Evolutionary conservation across 163 green algal genomes (phyloP).

Genomic region (Chlamydomonas reinhardtii): DNA sequence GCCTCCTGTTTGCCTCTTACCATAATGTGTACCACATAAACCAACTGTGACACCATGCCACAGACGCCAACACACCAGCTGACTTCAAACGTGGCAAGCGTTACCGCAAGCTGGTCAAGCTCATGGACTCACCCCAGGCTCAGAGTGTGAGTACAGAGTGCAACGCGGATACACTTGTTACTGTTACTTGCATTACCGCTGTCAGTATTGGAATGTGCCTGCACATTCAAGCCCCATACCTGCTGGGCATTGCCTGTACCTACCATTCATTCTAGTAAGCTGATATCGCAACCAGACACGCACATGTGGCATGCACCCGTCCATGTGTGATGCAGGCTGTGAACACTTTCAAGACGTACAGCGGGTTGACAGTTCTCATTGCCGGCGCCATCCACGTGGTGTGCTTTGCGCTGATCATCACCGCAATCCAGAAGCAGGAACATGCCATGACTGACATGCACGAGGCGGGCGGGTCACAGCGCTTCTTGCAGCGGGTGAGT

Average conservation of each 20-base stretch:
- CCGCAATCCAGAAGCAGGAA: neutral
- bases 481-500: neutral
- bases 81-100: slow-evolving; percentile 48
- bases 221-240: no score
- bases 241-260: no score
- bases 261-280: no score
- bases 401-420: slow-evolving; percentile 41
- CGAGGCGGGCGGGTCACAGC: neutral
- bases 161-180: neutral
- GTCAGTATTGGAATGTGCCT: no score
- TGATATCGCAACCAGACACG: no score
- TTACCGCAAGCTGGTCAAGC: slow-evolving; percentile 41
- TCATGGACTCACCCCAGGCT: slow-evolving; percentile 23
- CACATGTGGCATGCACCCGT: no score
- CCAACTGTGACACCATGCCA: neutral
- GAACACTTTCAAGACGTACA: neutral
- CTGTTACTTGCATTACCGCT: neutral
- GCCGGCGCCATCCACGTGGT: slow-evolving; percentile 8
- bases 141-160: slow-evolving; percentile 3
- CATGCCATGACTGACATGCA: neutral
- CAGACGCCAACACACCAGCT: neutral
- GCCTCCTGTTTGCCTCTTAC: no score
- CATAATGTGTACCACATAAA: no score
- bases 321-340: neutral
- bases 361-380: neutral